phyloP scores from a whole-genome alignment of 352 stramenopile species.

The Plasmopara halstedii region DNA sequence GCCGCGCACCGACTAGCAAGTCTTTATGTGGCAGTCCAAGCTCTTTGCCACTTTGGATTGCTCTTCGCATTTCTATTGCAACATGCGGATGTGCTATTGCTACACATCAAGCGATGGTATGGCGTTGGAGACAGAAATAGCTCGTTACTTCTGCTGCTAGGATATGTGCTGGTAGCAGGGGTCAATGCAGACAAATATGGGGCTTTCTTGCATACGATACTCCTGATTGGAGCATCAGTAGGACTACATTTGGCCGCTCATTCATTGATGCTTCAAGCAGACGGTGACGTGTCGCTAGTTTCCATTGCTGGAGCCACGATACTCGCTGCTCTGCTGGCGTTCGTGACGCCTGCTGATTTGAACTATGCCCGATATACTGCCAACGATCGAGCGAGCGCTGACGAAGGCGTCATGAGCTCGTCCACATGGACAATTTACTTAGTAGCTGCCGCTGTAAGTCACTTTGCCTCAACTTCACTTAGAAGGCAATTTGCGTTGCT shows the following conservation, averaged over 20 bases:
- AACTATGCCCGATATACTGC: slow-evolving; percentile 22
- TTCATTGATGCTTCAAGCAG: slow-evolving; percentile 6
- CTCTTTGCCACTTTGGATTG: slow-evolving; percentile 58
- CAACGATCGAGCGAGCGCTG: slow-evolving; percentile 18
- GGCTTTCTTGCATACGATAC: slow-evolving; percentile 43
- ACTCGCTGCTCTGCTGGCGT: slow-evolving; percentile 26
- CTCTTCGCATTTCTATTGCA: slow-evolving; percentile 69
- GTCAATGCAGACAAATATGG: slow-evolving; percentile 59
- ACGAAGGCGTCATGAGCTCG: slow-evolving; percentile 14
- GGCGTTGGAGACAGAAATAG: slow-evolving; percentile 7
- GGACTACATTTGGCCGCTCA: slow-evolving; percentile 22
- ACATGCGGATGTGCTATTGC: slow-evolving; percentile 37
- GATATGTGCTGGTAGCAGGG: slow-evolving; percentile 52
- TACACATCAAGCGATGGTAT: slow-evolving; percentile 29
- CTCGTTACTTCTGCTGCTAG: slow-evolving; percentile 32
- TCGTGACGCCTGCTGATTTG: slow-evolving; percentile 20
- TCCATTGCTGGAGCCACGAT: slow-evolving; percentile 25
- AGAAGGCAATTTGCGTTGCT: slow-evolving; percentile 9
- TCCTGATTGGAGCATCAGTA: slow-evolving; percentile 39
- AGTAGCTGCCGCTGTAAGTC: slow-evolving; percentile 4
- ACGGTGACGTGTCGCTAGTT: slow-evolving; percentile 25
- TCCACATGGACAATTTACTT: slow-evolving; percentile 20
- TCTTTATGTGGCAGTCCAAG: slow-evolving; percentile 41
- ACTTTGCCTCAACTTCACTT: slow-evolving; percentile 13
- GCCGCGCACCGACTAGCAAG: slow-evolving; percentile 31